Conservation (phyloP, 441 rosid genomes). For the Erodium trifolium region DNA sequence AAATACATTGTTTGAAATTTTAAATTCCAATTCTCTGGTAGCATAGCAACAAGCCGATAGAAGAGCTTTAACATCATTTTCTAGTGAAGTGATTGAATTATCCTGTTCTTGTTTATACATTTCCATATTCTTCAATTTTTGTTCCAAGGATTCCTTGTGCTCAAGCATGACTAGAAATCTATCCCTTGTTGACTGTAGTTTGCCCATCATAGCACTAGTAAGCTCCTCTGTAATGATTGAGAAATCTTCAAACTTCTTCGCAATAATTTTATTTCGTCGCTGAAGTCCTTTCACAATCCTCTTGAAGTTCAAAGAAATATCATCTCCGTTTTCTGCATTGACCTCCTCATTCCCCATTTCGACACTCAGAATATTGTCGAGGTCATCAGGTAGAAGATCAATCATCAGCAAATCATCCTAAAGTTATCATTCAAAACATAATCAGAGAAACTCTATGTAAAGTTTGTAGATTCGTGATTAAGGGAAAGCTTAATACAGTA, state of each 20-base stretch:
- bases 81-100: constrained; percentile 34
- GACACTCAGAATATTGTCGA: constrained; percentile 26
- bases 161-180: constrained; percentile 29
- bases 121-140: constrained; percentile 40
- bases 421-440: constrained; percentile 11
- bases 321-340: constrained; percentile 30
- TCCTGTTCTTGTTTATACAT: constrained; percentile 42
- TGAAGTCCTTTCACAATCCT: constrained; percentile 44
- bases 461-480: neutral
- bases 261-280: constrained; percentile 37
- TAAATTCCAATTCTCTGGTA: constrained; percentile 44
- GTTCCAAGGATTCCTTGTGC: constrained; percentile 49
- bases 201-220: constrained; percentile 35
- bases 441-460: constrained; percentile 16
- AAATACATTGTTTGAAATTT: constrained; percentile 40
- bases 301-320: constrained; percentile 42
- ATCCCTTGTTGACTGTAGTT: constrained; percentile 40
- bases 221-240: constrained; percentile 40
- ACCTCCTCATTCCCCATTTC: constrained; percentile 32
- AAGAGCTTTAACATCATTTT: constrained; percentile 41
- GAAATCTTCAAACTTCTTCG: constrained; percentile 42
- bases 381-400: constrained; percentile 33
- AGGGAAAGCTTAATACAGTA: neutral
- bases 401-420: constrained; percentile 43
- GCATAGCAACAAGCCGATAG: constrained; percentile 56